Base-by-base conservation (phyloP, 2,329 filamentous ascomycete species). In the Apiospora malaysiana region DNA sequence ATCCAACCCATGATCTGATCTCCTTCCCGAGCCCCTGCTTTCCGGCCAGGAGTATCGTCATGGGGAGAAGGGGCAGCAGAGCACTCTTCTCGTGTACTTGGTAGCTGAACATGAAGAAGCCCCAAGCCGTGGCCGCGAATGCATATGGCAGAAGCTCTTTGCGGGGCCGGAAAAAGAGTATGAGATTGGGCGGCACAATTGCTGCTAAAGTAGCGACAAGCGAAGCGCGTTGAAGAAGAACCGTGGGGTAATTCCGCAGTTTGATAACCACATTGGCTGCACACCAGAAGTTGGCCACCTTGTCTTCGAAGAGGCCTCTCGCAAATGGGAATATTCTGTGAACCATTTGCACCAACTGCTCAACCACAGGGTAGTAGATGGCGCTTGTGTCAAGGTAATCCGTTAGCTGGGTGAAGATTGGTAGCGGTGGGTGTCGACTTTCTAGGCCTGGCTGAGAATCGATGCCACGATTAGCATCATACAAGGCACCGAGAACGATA, bases 81-180 rank as follows among this genome's bases (percentile, higher is more conserved):
- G 97, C 94, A 75, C 95, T 98, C 87, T 99, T 99, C 83, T 99
- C 96, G 78, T 99, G 96, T 0, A 99, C 97, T 79, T 99, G 96
- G 80, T 97, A 99, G 77, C 94, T 97, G 83, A 97, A 98, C 21
- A 99, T 86, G 81, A 98, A 99, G 85, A 99, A 99, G 0, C 93
- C 95, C 96, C 96, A 99, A 1, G 95, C 93, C 0, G 93, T 94
- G 1, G 93, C 88, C 1, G 95, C 92, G 71, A 98, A 89, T 0
- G 93, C 93, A 46, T 93, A 87, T 0, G 94, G 94, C 18, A 98
- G 83, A 5, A 96, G 86, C 56, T 91, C 89, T 76, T 92, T 95
- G 66, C 89, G 89, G 0, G 96, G 96, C 68, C 91, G 91, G 70
- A 94, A 79, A 79, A 97, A 93, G 40, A 98, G 87, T 68, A 97